Evolutionary conservation across 345 rosid genomes (phyloP).

Genomic region (Schrenkiella parvula): DNA sequence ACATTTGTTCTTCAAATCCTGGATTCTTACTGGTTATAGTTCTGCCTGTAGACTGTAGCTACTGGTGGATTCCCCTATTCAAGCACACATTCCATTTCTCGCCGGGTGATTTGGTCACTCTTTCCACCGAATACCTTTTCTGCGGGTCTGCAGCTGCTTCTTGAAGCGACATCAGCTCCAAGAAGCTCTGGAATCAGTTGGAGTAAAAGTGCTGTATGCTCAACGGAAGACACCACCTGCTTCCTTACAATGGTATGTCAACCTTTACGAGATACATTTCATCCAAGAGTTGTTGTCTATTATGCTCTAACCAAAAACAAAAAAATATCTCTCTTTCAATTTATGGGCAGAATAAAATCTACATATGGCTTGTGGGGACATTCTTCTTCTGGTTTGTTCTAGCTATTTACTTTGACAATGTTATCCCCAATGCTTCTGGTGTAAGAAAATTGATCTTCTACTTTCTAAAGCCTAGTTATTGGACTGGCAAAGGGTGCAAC

Average conservation of each 20-base stretch:
- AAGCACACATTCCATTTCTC: background rate
- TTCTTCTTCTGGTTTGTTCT: constrained; percentile 60
- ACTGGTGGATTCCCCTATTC: constrained; percentile 54
- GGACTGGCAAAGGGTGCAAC: constrained; percentile 86
- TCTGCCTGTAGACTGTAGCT: constrained; percentile 49
- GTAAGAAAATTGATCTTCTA: constrained; percentile 68
- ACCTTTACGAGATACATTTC: background rate
- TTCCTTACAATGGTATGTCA: constrained; percentile 63
- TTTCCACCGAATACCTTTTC: constrained; percentile 89
- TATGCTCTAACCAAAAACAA: too few species aligned
- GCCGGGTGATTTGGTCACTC: constrained; percentile 60
- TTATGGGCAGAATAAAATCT: constrained; percentile 61
- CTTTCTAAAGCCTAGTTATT: constrained; percentile 71
- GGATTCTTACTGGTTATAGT: constrained; percentile 16
- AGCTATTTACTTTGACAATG: constrained; percentile 83
- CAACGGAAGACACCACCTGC: constrained; percentile 40
- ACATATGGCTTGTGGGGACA: constrained; percentile 59
- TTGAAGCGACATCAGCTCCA: constrained; percentile 49
- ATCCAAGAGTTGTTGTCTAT: background rate
- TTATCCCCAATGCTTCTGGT: constrained; percentile 76
- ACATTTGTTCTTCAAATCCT: background rate
- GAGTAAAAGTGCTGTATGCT: constrained; percentile 54
- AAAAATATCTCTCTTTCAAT: constrained; percentile 10
- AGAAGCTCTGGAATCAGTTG: constrained; percentile 67
- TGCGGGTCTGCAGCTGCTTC: constrained; percentile 42